Conservation (phyloP, 1,139 yeast genomes). For the Nakaseomyces uthaithaninus region DNA sequence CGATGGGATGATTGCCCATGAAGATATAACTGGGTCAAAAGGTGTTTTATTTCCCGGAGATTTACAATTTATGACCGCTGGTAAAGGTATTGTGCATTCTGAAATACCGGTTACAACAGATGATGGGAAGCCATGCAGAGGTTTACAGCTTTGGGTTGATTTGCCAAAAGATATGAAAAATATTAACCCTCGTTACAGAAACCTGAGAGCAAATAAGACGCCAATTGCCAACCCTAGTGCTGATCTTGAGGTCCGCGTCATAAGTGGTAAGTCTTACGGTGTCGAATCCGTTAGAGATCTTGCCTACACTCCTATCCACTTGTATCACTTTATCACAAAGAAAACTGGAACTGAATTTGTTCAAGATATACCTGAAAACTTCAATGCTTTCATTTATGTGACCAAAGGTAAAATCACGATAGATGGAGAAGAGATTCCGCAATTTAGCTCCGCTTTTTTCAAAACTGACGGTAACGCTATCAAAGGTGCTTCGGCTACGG, state of each 20-base stretch:
- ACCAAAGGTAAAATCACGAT: slow-evolving; percentile 52
- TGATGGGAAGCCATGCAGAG: slow-evolving; percentile 52
- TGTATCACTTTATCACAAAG: slow-evolving; percentile 52
- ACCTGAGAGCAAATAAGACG: slow-evolving; percentile 61
- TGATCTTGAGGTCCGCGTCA: slow-evolving; percentile 61
- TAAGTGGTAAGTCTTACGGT: slow-evolving; percentile 73
- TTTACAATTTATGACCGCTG: slow-evolving; percentile 92
- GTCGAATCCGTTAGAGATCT: slow-evolving; percentile 63
- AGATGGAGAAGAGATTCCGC: slow-evolving; percentile 39
- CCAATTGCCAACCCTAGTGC: slow-evolving; percentile 64
- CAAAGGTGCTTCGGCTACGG: slow-evolving; percentile 40
- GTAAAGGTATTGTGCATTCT: slow-evolving; percentile 78
- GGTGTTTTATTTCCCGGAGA: slow-evolving; percentile 81
- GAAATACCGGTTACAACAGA: slow-evolving; percentile 68
- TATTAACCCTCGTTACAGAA: slow-evolving; percentile 72
- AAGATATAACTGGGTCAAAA: slow-evolving; percentile 78
- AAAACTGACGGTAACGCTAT: slow-evolving; percentile 55
- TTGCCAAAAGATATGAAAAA: slow-evolving; percentile 64
- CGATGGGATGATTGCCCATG: slow-evolving; percentile 78
- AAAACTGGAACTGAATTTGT: slow-evolving; percentile 60
- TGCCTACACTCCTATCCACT: slow-evolving; percentile 79
- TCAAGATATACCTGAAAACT: slow-evolving; percentile 57
- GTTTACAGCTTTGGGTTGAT: slow-evolving; percentile 90
- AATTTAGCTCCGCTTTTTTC: slow-evolving; percentile 54
- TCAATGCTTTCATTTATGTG: slow-evolving; percentile 67